These are phyloP conservation scores for Starmerella roubikii DNA, from an alignment of 805 yeast genomes.

Conservation along the genomic window DNA sequence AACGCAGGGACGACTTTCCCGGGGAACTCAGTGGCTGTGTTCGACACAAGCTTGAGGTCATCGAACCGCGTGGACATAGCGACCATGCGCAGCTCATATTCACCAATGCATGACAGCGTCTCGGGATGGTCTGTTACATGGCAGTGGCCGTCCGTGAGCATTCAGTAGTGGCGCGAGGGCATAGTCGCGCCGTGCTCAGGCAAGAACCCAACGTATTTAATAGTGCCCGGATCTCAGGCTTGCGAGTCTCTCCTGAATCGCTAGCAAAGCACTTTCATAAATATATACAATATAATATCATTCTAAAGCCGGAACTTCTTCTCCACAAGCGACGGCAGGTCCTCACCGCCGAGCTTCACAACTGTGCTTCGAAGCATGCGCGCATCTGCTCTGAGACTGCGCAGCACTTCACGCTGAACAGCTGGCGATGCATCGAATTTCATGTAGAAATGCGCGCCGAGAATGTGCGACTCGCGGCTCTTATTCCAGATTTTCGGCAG, in stretches of 20 bases:
- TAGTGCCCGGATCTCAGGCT: too few species aligned
- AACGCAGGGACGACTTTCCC: conserved; percentile 27
- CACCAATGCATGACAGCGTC: conserved; percentile 14
- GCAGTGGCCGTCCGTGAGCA: conserved; percentile 30
- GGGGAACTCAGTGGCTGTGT: conserved; percentile 20
- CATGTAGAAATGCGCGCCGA: conserved; percentile 78
- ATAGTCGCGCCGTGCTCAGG: not conserved
- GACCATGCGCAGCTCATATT: conserved; percentile 19
- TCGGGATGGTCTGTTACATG: conserved; percentile 28
- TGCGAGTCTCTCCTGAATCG: not conserved
- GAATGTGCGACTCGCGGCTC: conserved; percentile 79
- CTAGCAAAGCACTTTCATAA: too few species aligned
- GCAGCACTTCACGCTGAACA: conserved; percentile 71
- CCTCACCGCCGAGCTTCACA: conserved; percentile 33
- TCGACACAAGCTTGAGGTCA: conserved; percentile 26
- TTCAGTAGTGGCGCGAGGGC: too few species aligned
- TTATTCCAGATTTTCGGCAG: conserved; percentile 72
- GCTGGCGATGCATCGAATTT: conserved; percentile 74
- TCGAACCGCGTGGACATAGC: conserved; percentile 28
- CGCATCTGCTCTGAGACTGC: conserved; percentile 77
- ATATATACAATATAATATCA: too few species aligned
- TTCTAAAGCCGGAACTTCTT: conserved; percentile 3
- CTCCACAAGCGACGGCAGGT: conserved; percentile 17
- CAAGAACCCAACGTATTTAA: not conserved
- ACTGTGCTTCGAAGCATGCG: conserved; percentile 73